Evolutionary conservation across 192 early-diverging fungal species (phyloP).

Genomic region (Gamsiella multidivaricata): DNA sequence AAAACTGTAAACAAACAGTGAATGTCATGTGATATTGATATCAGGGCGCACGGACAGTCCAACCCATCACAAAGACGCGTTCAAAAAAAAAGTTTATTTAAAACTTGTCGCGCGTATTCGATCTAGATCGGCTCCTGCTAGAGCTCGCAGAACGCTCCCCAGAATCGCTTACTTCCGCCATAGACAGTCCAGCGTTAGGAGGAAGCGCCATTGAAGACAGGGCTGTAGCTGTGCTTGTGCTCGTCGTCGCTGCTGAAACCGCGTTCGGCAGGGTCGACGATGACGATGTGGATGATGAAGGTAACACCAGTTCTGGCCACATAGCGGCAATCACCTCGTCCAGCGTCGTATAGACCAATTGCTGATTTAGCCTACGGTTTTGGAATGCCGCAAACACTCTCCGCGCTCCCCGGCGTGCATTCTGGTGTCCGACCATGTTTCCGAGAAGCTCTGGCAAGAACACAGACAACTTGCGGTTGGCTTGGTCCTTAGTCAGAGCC

Average conservation of each 20-base stretch:
- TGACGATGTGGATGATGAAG: not conserved
- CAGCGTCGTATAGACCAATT: slow-evolving; percentile 77
- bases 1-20: slow-evolving; percentile 6
- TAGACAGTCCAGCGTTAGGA: not conserved
- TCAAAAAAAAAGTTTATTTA: too few species aligned
- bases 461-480: slow-evolving; percentile 65
- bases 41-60: slow-evolving; percentile 19
- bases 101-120: not conserved
- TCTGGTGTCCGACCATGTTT: slow-evolving; percentile 84
- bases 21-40: not conserved
- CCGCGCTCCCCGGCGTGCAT: slow-evolving; percentile 79
- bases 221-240: slow-evolving; percentile 1
- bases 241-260: slow-evolving; percentile 1
- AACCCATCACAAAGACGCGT: not conserved
- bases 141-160: slow-evolving; percentile 3
- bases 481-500: slow-evolving; percentile 55
- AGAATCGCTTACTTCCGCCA: slow-evolving; percentile 8
- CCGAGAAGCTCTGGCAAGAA: slow-evolving; percentile 78
- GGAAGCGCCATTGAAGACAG: not conserved
- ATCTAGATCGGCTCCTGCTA: not conserved
- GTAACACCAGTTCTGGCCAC: slow-evolving; percentile 74
- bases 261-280: not conserved
- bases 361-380: slow-evolving; percentile 79
- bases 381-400: slow-evolving; percentile 79
- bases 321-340: slow-evolving; percentile 77